A percentile compares a stretch with the other conserved stretches of the same genome.
These are phyloP conservation scores for Pueraria montana DNA, from an alignment of 306 rosid genomes.

Conservation along the genomic window DNA sequence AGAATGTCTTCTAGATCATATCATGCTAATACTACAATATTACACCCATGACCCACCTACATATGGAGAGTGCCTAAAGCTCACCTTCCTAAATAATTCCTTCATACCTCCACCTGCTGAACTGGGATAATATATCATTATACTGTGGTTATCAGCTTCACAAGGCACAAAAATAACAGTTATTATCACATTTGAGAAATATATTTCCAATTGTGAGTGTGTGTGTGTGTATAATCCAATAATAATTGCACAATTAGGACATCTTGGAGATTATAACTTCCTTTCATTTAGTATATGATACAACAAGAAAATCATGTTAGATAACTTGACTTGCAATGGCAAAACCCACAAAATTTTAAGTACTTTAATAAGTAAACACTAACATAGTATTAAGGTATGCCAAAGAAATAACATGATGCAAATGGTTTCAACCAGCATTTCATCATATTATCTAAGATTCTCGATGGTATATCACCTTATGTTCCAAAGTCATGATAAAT, in stretches of 20 bases:
- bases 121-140: conserved; percentile 99
- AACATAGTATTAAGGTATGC: neutral
- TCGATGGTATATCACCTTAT: neutral
- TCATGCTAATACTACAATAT: conserved; percentile 31
- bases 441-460: neutral
- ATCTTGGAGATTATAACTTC: conserved; percentile 24
- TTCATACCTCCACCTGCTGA: conserved; percentile 99
- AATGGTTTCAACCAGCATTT: neutral
- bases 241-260: conserved; percentile 28
- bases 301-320: conserved; percentile 21
- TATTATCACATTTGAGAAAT: conserved; percentile 51
- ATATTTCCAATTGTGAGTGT: conserved; percentile 32
- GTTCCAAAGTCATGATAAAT: neutral
- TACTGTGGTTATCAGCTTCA: conserved; percentile 96
- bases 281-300: conserved; percentile 27
- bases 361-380: neutral
- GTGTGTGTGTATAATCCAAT: conserved; percentile 32
- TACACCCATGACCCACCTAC: conserved; percentile 39
- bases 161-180: conserved; percentile 52
- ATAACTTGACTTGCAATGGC: neutral
- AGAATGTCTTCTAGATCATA: conserved; percentile 37
- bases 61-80: conserved; percentile 50
- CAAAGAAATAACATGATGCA: neutral
- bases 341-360: neutral
- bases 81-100: conserved; percentile 97